Conservation (phyloP, 2,329 filamentous ascomycete genomes). For the Fusarium sp. region DNA sequence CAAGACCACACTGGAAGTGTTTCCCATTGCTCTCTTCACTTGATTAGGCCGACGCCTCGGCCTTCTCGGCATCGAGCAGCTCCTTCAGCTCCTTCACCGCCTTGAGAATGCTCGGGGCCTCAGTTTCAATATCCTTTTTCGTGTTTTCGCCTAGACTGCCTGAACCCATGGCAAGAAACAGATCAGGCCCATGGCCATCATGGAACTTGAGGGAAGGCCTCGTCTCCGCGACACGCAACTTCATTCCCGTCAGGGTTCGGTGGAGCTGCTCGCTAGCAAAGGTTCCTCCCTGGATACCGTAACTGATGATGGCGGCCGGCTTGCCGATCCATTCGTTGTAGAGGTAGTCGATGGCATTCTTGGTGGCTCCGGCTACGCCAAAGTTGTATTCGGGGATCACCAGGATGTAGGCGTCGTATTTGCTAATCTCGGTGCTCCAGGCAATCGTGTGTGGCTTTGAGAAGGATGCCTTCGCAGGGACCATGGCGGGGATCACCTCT, state of each 20-base stretch:
- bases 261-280: constrained; percentile 1
- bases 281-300: constrained; percentile 23
- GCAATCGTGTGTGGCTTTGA: constrained; percentile 53
- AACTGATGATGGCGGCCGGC: constrained; percentile 22
- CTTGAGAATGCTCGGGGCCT: constrained; percentile 10
- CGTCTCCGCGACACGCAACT: constrained; percentile 14
- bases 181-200: constrained; percentile 1
- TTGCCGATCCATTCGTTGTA: constrained; percentile 60
- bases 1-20: too few species aligned
- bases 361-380: constrained; percentile 62
- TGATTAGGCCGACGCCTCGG: not conserved
- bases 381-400: constrained; percentile 68
- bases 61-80: constrained; percentile 1
- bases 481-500: constrained; percentile 49
- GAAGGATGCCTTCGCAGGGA: constrained; percentile 49
- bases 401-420: constrained; percentile 59
- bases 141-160: constrained; percentile 25
- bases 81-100: constrained; percentile 16
- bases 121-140: constrained; percentile 17
- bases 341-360: constrained; percentile 73
- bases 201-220: constrained; percentile 17
- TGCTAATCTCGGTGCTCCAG: constrained; percentile 57
- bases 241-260: constrained; percentile 11
- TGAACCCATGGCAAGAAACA: constrained; percentile 12
- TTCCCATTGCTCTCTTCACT: not conserved